Percentiles rank a stretch among this genome's conserved stretches.
These are phyloP conservation scores for Magnusiomyces clavatus DNA, from an alignment of 1,139 yeast species.

Conservation along the genomic window DNA sequence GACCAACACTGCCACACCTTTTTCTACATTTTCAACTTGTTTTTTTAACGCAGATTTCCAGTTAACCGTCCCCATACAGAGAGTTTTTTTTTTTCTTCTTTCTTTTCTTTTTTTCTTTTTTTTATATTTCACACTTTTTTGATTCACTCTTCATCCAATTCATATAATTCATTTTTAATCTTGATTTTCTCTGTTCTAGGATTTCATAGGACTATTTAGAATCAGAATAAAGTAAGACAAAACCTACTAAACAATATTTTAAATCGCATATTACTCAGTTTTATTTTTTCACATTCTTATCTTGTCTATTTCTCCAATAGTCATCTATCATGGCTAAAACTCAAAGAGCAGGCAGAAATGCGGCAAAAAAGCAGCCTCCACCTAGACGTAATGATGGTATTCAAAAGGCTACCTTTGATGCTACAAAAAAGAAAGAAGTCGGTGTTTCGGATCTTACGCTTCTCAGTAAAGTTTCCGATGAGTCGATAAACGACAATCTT, in stretches of 20 bases:
- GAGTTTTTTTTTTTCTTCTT: too few species aligned
- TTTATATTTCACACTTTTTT: background rate
- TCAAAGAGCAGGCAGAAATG: slow-evolving; percentile 66
- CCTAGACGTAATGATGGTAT: slow-evolving; percentile 47
- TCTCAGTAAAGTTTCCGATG: slow-evolving; percentile 82
- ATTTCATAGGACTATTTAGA: too few species aligned
- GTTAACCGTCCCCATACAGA: background rate
- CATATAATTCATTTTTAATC: too few species aligned
- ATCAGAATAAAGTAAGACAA: too few species aligned
- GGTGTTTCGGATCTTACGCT: slow-evolving; percentile 94
- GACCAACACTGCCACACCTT: background rate
- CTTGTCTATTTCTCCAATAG: background rate
- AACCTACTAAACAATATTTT: background rate
- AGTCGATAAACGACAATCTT: slow-evolving; percentile 85
- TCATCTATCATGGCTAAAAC: slow-evolving; percentile 54
- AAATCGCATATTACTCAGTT: background rate
- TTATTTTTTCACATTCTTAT: background rate
- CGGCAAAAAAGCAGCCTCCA: slow-evolving; percentile 41
- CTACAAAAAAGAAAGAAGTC: slow-evolving; percentile 85
- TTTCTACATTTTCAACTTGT: background rate
- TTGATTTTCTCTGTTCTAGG: too few species aligned
- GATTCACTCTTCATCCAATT: too few species aligned
- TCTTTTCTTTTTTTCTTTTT: background rate
- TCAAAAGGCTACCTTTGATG: slow-evolving; percentile 87
- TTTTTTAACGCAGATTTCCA: background rate